Base-by-base conservation (phyloP, 805 yeast genomes). In the Myxozyma neglecta region DNA sequence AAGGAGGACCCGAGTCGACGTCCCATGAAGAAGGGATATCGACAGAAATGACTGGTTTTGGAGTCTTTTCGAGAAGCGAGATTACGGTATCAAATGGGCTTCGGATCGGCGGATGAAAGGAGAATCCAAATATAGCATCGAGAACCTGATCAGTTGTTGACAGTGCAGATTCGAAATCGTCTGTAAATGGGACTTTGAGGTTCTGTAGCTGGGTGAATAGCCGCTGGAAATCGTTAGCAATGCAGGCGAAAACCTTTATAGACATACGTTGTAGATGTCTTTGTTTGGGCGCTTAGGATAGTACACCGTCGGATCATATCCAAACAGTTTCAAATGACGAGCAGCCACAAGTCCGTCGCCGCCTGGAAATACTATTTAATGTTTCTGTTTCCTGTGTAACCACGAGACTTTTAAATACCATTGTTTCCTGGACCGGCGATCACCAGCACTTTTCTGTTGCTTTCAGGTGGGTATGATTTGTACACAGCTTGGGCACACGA, bases 1-100 rank as follows among this genome's bases (percentile, higher is more conserved):
- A 70, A 0, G 77, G 74, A 0, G 94, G 96, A 0, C 99, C 99
- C 7, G 80, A 70, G 70, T 94, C 96, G 10, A 94, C 98, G 71
- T 92, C 93, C 99, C 99, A 94, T 0, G 97, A 97, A 1, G 96
- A 88, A 0, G 99, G 99, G 51, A 93, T 84, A 73, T 94, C 99
- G 1, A 94, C 89, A 0, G 96, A 83, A 0, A 89, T 81, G 1
- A 91, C 82, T 1, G 92, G 93, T 1, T 84, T 70, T 0, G 59
- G 13, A 43, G 77, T 39, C 58, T 55, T 60, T 68, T 70, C 79
- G 65, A 88, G 72, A 7, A 77, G 68, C n/a, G 69, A 69, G 57
- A 81, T 76, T 8, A 80, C 81, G 14, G 67, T 68, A 47, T 81
- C 83, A 72, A 88, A 93, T 0, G 97, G 97, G 40, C 81, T 82